phyloP scores from a whole-genome alignment of 2,329 filamentous ascomycete species.

The Penicillium digitatum region DNA sequence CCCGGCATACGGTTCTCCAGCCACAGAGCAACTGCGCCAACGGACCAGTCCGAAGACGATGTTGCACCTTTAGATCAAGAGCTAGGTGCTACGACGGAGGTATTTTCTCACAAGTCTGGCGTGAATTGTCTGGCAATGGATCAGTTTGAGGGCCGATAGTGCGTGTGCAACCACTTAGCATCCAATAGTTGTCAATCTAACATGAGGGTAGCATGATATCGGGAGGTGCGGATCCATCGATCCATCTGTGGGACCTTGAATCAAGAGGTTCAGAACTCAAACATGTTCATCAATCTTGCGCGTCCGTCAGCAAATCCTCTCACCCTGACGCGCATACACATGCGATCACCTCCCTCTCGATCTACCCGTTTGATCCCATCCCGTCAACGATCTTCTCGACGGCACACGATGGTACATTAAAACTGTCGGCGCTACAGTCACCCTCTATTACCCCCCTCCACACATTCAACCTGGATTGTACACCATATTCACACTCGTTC shows the following conservation, averaged over 20 bases:
- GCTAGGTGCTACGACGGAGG: slow-evolving; percentile 26
- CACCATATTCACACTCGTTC: slow-evolving; percentile 62
- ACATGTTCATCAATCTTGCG: slow-evolving; percentile 53
- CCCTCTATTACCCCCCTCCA: slow-evolving; percentile 42
- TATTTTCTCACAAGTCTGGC: slow-evolving; percentile 66
- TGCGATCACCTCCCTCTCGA: slow-evolving; percentile 46
- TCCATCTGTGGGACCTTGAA: slow-evolving; percentile 86
- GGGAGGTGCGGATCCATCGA: slow-evolving; percentile 77
- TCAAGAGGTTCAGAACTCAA: slow-evolving; percentile 48
- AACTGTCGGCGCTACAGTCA: slow-evolving; percentile 42
- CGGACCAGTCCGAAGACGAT: slow-evolving; percentile 10
- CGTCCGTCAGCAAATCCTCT: slow-evolving; percentile 40
- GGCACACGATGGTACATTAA: slow-evolving; percentile 45
- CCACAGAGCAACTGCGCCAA: slow-evolving; percentile 32
- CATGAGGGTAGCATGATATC: slow-evolving; percentile 63
- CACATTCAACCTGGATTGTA: slow-evolving; percentile 46
- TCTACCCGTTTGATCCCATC: slow-evolving; percentile 48
- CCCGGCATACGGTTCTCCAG: slow-evolving; percentile 69
- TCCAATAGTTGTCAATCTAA: slow-evolving; percentile 3
- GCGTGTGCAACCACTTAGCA: slow-evolving; percentile 16
- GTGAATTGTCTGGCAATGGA: slow-evolving; percentile 78
- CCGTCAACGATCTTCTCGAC: slow-evolving; percentile 47
- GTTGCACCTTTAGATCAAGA: slow-evolving; percentile 13
- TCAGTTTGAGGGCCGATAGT: slow-evolving; percentile 74
- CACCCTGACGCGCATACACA: slow-evolving; percentile 42